Evolutionary conservation across 352 stramenopile genomes (phyloP).

Genomic region (Pilasporangium apinafurcum): DNA sequence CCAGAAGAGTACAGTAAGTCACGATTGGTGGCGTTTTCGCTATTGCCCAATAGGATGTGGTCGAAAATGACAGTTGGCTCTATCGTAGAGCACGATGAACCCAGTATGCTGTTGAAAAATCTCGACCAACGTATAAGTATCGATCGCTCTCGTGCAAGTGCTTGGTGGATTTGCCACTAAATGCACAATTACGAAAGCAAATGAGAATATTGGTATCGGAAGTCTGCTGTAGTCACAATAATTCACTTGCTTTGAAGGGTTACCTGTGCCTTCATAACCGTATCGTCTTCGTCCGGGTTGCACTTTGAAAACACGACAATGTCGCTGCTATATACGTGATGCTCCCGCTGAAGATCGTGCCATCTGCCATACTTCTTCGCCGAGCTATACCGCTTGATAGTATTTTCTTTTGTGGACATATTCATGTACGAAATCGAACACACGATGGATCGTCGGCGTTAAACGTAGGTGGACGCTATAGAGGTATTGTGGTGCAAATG

Average conservation of each 20-base stretch:
- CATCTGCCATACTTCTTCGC: conserved; percentile 28
- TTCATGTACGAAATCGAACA: too few species aligned
- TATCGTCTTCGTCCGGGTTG: conserved; percentile 54
- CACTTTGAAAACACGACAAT: conserved; percentile 33
- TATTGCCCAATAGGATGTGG: conserved; percentile 39
- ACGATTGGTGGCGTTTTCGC: conserved; percentile 32
- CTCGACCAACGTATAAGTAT: conserved; percentile 10
- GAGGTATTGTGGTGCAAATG: too few species aligned
- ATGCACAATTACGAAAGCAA: neutral
- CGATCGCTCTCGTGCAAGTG: conserved; percentile 18
- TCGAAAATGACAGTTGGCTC: conserved; percentile 31
- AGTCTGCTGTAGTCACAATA: too few species aligned
- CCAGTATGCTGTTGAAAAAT: conserved; percentile 16
- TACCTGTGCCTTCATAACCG: conserved; percentile 32
- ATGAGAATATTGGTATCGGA: too few species aligned
- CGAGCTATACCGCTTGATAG: conserved; percentile 24
- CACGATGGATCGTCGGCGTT: too few species aligned
- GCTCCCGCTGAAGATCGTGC: conserved; percentile 28
- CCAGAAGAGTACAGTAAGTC: conserved; percentile 29
- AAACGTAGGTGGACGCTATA: too few species aligned
- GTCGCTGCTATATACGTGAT: conserved; percentile 13
- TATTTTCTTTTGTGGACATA: conserved; percentile 6
- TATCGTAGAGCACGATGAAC: conserved; percentile 7
- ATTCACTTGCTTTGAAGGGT: neutral
- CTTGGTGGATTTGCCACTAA: conserved; percentile 37